Evolutionary conservation across 192 early-diverging fungal species (phyloP).

Genomic region (Podila epicladia): DNA sequence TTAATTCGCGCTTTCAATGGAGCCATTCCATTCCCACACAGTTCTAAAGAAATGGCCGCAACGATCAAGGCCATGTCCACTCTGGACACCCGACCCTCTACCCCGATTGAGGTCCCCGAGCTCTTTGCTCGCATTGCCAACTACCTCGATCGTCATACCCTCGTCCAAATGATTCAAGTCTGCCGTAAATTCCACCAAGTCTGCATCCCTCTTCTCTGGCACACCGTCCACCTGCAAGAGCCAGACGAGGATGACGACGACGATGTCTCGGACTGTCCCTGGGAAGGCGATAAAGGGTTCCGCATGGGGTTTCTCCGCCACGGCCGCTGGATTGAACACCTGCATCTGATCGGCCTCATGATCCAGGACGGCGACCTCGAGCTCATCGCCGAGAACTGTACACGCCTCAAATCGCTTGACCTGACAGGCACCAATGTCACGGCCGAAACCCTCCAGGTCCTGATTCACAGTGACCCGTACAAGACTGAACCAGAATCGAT

Average conservation of each 20-base stretch:
- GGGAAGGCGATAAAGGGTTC: slow-evolving; percentile 25
- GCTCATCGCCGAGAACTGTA: slow-evolving; percentile 28
- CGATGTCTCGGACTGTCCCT: neutral
- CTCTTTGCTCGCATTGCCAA: neutral
- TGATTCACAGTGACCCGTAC: slow-evolving; percentile 39
- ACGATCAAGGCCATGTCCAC: no score
- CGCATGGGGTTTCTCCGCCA: slow-evolving; percentile 28
- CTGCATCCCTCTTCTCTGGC: slow-evolving; percentile 17
- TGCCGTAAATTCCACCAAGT: slow-evolving; percentile 6
- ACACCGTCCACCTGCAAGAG: neutral
- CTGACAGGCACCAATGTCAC: slow-evolving; percentile 24
- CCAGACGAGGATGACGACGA: neutral
- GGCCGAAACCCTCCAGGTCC: slow-evolving; percentile 20
- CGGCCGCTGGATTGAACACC: slow-evolving; percentile 9
- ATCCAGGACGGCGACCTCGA: slow-evolving; percentile 39
- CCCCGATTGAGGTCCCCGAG: neutral
- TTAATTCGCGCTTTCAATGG: no score
- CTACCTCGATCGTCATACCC: neutral
- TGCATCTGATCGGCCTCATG: neutral
- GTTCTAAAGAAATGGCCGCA: no score
- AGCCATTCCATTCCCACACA: no score
- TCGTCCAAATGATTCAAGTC: slow-evolving; percentile 18
- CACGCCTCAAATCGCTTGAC: slow-evolving; percentile 11
- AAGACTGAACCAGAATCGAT: neutral
- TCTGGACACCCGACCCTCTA: no score